These are phyloP conservation scores for Quercus berberidifolia DNA, from an alignment of 306 rosid genomes.

Conservation along the genomic window DNA sequence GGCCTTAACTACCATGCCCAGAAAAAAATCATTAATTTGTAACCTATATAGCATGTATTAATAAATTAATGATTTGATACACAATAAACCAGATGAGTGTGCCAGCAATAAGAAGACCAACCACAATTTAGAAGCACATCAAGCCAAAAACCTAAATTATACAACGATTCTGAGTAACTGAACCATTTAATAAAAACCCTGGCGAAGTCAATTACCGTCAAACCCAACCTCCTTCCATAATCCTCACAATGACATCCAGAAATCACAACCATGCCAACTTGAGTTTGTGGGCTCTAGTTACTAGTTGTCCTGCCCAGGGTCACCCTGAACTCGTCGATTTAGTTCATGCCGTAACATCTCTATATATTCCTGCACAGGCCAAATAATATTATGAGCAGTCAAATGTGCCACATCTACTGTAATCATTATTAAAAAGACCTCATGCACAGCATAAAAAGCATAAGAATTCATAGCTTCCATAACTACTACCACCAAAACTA, in stretches of 20 bases:
- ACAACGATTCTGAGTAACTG: background rate
- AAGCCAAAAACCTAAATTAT: constrained; percentile 18
- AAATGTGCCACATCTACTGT: background rate
- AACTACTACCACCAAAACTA: background rate
- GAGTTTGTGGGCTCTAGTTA: constrained; percentile 1
- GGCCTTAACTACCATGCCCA: too few relatives aligned
- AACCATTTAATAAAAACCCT: background rate
- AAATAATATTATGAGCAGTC: background rate
- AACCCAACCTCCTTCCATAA: background rate
- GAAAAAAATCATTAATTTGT: too few relatives aligned
- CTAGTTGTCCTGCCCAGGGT: constrained; percentile 35
- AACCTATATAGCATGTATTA: too few relatives aligned
- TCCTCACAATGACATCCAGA: background rate
- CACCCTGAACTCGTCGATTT: constrained; percentile 35
- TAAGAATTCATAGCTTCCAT: background rate
- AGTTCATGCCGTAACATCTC: constrained; percentile 59
- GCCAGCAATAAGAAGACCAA: background rate
- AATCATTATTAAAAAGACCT: background rate
- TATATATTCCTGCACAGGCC: constrained; percentile 63
- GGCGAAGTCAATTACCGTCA: background rate
- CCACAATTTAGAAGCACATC: background rate
- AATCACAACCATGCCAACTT: background rate
- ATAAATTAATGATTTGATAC: background rate
- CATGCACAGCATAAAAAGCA: too few relatives aligned
- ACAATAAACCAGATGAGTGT: background rate